These are phyloP conservation scores for Penicillium hesseltinei DNA, from an alignment of 2,329 filamentous ascomycete species.

Conservation along the genomic window DNA sequence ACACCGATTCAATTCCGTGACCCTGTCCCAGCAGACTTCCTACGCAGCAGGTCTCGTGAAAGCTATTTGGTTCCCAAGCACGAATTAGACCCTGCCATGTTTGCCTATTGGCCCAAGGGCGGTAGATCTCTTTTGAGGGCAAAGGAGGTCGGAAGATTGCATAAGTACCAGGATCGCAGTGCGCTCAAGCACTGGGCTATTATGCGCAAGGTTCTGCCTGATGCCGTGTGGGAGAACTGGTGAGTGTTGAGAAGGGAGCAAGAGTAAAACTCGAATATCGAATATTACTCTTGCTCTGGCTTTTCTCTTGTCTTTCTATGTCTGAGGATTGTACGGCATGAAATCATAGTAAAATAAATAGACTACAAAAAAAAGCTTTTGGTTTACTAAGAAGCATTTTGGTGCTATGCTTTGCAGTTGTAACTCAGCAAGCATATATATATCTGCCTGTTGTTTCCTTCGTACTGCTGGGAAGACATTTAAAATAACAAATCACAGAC, in stretches of 20 bases:
- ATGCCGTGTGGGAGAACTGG: slow-evolving; percentile 82
- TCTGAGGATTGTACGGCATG: neutral
- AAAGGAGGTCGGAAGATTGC: slow-evolving; percentile 63
- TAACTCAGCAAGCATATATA: neutral
- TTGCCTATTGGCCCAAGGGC: slow-evolving; percentile 45
- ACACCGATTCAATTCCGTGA: slow-evolving; percentile 63
- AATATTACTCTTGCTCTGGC: neutral
- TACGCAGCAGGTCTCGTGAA: slow-evolving; percentile 68
- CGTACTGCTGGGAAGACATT: neutral
- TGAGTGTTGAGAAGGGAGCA: slow-evolving; percentile 41
- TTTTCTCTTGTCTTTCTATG: neutral
- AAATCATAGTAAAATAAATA: neutral
- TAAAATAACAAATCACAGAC: slow-evolving; percentile 12
- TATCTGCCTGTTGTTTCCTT: neutral
- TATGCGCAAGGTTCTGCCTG: slow-evolving; percentile 81
- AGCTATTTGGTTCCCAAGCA: slow-evolving; percentile 69
- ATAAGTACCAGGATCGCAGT: slow-evolving; percentile 69
- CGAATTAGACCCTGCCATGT: slow-evolving; percentile 58
- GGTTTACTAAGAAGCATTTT: neutral
- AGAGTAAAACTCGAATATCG: neutral
- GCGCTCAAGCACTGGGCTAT: slow-evolving; percentile 86
- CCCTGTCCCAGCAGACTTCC: slow-evolving; percentile 63
- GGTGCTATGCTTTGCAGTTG: neutral
- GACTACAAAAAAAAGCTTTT: neutral
- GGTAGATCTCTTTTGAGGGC: slow-evolving; percentile 40